These are phyloP conservation scores for Colletotrichum brevisporum DNA, from an alignment of 2,329 filamentous ascomycete species.

Conservation along the genomic window DNA sequence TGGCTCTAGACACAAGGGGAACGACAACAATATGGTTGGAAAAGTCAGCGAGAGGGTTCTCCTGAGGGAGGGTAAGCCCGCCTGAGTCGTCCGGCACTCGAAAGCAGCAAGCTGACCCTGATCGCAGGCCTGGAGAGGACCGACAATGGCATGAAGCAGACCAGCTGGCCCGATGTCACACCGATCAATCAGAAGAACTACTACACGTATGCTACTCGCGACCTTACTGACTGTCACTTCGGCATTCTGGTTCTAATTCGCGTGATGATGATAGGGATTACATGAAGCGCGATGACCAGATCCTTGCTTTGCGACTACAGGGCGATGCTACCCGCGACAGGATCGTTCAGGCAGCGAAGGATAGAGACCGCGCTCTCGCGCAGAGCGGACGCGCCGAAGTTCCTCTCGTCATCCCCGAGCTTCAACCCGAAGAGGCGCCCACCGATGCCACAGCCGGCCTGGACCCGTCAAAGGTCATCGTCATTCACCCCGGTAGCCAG, in stretches of 20 bases:
- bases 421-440: conserved; percentile 71
- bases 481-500: conserved; percentile 95
- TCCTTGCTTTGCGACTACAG: conserved; percentile 88
- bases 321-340: conserved; percentile 88
- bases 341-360: conserved; percentile 88
- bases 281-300: conserved; percentile 97
- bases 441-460: conserved; percentile 70
- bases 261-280: conserved; percentile 77
- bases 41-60: conserved; percentile 77
- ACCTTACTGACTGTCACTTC: too few species aligned
- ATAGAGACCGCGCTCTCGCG: conserved; percentile 87
- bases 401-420: conserved; percentile 71
- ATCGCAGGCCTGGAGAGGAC: conserved; percentile 88
- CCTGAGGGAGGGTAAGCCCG: conserved; percentile 69
- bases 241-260: conserved; percentile 43
- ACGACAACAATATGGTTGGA: conserved; percentile 65
- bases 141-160: conserved; percentile 97
- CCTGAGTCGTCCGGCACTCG: conserved; percentile 5
- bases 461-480: conserved; percentile 90
- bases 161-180: conserved; percentile 90
- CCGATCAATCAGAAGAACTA: conserved; percentile 99
- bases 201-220: conserved; percentile 78
- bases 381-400: conserved; percentile 79
- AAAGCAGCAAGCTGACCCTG: conserved; percentile 37
- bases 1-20: conserved; percentile 28